Percentiles rank a stretch among this genome's conserved stretches.
Conservation (phyloP, 208 protist species). For the Sergeia podlipaevii region DNA sequence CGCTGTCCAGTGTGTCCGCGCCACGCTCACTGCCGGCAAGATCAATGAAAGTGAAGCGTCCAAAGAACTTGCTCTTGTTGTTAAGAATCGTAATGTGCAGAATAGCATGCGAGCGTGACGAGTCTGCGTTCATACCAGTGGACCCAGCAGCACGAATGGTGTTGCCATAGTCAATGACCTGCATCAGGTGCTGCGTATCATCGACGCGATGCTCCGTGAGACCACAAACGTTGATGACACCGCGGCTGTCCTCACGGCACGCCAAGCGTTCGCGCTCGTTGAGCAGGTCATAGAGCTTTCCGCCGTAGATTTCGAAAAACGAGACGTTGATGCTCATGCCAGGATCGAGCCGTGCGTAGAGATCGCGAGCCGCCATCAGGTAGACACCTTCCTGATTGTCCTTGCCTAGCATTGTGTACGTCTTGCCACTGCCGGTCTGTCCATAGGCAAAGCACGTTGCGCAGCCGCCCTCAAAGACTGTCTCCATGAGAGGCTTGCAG, state of each 20-base stretch:
- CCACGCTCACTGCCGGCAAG: slow-evolving; percentile 92
- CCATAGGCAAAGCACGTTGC: slow-evolving; percentile 93
- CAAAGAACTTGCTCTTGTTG: slow-evolving; percentile 91
- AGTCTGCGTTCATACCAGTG: slow-evolving; percentile 95
- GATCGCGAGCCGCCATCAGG: slow-evolving; percentile 64
- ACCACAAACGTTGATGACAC: slow-evolving; percentile 75
- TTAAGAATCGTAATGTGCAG: slow-evolving; percentile 78
- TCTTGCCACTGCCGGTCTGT: slow-evolving; percentile 93
- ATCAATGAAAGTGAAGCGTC: slow-evolving; percentile 89
- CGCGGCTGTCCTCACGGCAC: slow-evolving; percentile 93
- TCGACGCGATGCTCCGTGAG: slow-evolving; percentile 73
- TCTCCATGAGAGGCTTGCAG: slow-evolving; percentile 89
- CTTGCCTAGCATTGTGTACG: slow-evolving; percentile 90
- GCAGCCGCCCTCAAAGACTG: slow-evolving; percentile 87
- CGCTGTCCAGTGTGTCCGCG: slow-evolving; percentile 62
- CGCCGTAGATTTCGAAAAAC: slow-evolving; percentile 90
- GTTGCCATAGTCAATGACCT: slow-evolving; percentile 89
- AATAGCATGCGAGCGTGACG: slow-evolving; percentile 95
- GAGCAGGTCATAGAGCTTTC: slow-evolving; percentile 78
- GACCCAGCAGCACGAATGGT: slow-evolving; percentile 78
- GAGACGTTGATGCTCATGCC: slow-evolving; percentile 60
- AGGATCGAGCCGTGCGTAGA: slow-evolving; percentile 68
- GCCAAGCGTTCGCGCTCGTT: slow-evolving; percentile 73
- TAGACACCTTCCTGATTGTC: slow-evolving; percentile 83
- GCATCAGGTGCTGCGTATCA: slow-evolving; percentile 57